These are phyloP conservation scores for Austroboletus festivus DNA, from an alignment of 768 basidiomycete species.

Conservation along the genomic window DNA sequence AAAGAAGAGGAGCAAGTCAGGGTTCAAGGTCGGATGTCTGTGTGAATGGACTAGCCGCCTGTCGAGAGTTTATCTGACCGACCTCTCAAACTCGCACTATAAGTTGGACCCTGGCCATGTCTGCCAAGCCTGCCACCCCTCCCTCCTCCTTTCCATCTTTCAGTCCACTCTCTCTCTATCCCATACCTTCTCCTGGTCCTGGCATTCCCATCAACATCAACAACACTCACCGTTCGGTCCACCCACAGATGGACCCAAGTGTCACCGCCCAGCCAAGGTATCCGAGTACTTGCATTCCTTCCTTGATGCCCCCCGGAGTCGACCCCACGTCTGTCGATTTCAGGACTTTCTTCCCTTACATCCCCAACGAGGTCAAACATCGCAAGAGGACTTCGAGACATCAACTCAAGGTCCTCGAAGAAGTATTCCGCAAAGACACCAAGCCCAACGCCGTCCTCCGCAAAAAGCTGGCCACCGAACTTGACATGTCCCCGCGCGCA, in stretches of 20 bases:
- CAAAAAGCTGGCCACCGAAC: constrained; percentile 74
- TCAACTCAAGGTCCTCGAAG: constrained; percentile 88
- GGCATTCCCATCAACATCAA: constrained; percentile 5
- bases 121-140: constrained; percentile 36
- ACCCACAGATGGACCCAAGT: constrained; percentile 26
- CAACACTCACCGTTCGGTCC: constrained; percentile 14
- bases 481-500: constrained; percentile 92
- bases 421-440: constrained; percentile 81
- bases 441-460: constrained; percentile 85
- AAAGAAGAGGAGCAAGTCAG: constrained; percentile 14
- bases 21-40: constrained; percentile 21
- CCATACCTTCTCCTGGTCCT: constrained; percentile 11
- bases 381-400: constrained; percentile 83
- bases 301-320: constrained; percentile 48
- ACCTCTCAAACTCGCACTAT: constrained; percentile 14
- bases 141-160: constrained; percentile 33
- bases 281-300: constrained; percentile 42
- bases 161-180: constrained; percentile 22
- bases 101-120: constrained; percentile 31
- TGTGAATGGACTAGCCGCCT: constrained; percentile 21
- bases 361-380: constrained; percentile 92
- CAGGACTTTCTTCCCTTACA: constrained; percentile 83
- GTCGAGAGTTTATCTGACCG: constrained; percentile 6
- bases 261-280: constrained; percentile 27
- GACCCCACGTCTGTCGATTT: constrained; percentile 72